Conservation (phyloP, 805 yeast genomes). For the Clavispora phyllophila region DNA sequence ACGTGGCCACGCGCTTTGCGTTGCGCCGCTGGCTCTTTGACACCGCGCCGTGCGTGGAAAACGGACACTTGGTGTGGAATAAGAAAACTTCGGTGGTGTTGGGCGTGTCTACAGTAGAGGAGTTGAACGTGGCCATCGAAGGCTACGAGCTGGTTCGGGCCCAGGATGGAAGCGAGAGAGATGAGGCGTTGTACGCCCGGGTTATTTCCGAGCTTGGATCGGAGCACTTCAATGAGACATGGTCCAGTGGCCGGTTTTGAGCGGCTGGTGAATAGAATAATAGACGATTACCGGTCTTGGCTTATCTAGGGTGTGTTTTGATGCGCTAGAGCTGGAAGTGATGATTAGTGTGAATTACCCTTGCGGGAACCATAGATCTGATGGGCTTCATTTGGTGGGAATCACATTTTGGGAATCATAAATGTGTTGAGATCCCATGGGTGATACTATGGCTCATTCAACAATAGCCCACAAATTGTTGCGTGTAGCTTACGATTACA, state of each 20-base stretch:
- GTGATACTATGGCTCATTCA: too few species aligned
- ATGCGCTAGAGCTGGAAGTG: too few species aligned
- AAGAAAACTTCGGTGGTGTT: constrained; percentile 55
- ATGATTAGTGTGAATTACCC: too few species aligned
- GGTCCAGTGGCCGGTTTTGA: constrained; percentile 42
- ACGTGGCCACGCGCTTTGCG: constrained; percentile 75
- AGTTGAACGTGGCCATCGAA: constrained; percentile 56
- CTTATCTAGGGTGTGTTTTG: too few species aligned
- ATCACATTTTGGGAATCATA: too few species aligned
- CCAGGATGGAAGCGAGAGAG: constrained; percentile 40
- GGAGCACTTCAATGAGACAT: constrained; percentile 55
- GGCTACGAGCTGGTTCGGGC: constrained; percentile 39
- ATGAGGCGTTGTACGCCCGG: constrained; percentile 37
- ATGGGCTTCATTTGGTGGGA: too few species aligned
- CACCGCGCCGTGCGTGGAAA: constrained; percentile 6
- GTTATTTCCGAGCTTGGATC: constrained; percentile 43
- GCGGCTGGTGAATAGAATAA: not conserved
- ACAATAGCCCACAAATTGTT: too few species aligned
- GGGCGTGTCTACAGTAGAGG: constrained; percentile 66
- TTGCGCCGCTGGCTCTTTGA: constrained; percentile 51
- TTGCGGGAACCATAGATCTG: too few species aligned
- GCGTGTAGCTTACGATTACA: too few species aligned
- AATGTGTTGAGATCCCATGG: too few species aligned
- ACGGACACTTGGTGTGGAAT: constrained; percentile 19
- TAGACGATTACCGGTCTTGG: not conserved